phyloP scores from a whole-genome alignment of 2,329 filamentous ascomycete species.

The Bipolaris gigantea region DNA sequence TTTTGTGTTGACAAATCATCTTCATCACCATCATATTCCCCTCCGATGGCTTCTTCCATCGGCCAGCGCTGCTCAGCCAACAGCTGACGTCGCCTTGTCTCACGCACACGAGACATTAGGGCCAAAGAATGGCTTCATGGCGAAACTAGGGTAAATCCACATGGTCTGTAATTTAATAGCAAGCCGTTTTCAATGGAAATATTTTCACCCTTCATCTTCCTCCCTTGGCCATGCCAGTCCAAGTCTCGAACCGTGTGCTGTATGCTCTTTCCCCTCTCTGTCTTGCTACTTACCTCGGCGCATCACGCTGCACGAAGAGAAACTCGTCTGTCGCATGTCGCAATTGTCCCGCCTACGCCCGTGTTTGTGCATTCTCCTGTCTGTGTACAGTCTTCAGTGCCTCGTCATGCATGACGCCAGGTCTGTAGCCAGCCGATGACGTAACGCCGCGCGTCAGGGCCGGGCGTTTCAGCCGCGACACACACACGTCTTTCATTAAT shows the following conservation, averaged over 20 bases:
- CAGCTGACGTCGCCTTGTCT: conserved; percentile 17
- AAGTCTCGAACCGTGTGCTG: background rate
- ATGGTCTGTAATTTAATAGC: conserved; percentile 7
- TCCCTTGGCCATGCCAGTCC: background rate
- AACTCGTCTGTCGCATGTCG: background rate
- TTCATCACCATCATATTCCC: conserved; percentile 4
- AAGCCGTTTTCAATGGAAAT: conserved; percentile 10
- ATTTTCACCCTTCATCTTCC: background rate
- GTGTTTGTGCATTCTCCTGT: background rate
- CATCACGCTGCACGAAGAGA: background rate
- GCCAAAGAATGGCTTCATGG: conserved; percentile 2
- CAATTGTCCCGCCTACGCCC: background rate
- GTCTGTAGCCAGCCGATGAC: conserved; percentile 2
- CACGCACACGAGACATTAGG: conserved; percentile 12
- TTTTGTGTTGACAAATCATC: background rate
- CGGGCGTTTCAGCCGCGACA: conserved; percentile 1
- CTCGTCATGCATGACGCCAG: background rate
- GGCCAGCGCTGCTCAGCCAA: conserved; percentile 6
- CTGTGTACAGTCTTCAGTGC: background rate
- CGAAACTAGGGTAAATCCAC: background rate
- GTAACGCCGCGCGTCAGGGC: conserved; percentile 3
- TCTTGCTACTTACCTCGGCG: background rate
- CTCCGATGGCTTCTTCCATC: conserved; percentile 8
- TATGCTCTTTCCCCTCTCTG: background rate
- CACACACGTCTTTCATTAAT: background rate